Conservation (phyloP, 768 basidiomycete species). For the Crassisporium funariophilum region DNA sequence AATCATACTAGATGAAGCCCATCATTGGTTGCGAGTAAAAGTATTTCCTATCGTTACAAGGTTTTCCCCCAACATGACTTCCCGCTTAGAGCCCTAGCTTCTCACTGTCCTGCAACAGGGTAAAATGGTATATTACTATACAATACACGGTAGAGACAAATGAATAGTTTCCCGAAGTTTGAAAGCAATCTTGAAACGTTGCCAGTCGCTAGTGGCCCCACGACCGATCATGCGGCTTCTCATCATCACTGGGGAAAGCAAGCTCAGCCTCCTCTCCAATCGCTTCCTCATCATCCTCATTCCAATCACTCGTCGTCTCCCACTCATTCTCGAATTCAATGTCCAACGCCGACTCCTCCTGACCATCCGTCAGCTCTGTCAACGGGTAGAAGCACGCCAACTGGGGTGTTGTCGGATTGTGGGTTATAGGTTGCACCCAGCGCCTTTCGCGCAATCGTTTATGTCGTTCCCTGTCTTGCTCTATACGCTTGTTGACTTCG, state of each 20-base stretch:
- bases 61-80: too few relatives aligned
- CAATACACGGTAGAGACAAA: too few relatives aligned
- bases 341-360: slow-evolving; percentile 61
- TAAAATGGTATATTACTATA: too few relatives aligned
- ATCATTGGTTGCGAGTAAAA: too few relatives aligned
- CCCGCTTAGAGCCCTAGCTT: too few relatives aligned
- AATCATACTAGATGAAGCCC: too few relatives aligned
- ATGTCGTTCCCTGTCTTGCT: slow-evolving; percentile 91
- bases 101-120: too few relatives aligned
- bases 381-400: slow-evolving; percentile 65
- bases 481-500: slow-evolving; percentile 86
- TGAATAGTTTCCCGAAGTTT: too few relatives aligned
- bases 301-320: slow-evolving; percentile 91
- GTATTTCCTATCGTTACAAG: too few relatives aligned
- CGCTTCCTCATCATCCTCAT: slow-evolving; percentile 84
- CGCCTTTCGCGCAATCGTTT: slow-evolving; percentile 88
- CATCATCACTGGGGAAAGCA: slow-evolving; percentile 59
- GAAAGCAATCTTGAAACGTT: too few relatives aligned
- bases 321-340: slow-evolving; percentile 90
- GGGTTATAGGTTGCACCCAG: slow-evolving; percentile 83
- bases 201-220: too few relatives aligned
- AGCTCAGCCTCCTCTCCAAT: slow-evolving; percentile 68
- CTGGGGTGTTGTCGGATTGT: slow-evolving; percentile 46
- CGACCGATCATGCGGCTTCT: not conserved
- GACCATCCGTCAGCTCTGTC: slow-evolving; percentile 50